Percentiles rank a stretch among this genome's conserved stretches.
Conservation (phyloP, 1,284 basidiomycete genomes). For the Phylloboletellus chloephorus region DNA sequence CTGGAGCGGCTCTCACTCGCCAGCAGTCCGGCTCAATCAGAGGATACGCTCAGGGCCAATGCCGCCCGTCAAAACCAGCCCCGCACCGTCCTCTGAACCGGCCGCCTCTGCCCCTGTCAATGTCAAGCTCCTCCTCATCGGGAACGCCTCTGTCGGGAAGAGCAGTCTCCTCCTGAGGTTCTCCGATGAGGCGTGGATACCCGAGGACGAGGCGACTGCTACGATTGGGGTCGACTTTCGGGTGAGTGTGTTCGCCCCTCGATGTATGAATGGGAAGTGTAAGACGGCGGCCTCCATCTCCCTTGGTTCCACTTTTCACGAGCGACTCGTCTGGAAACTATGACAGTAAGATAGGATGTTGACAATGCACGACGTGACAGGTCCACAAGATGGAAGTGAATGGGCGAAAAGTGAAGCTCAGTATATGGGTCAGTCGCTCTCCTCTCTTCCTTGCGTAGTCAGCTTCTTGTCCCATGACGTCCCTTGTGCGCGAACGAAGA, state of each 20-base stretch:
- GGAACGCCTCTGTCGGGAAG: conserved; percentile 90
- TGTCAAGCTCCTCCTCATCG: conserved; percentile 70
- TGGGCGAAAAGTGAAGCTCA: conserved; percentile 74
- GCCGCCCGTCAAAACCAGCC: conserved; percentile 17
- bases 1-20: conserved; percentile 1
- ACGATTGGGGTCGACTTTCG: conserved; percentile 89
- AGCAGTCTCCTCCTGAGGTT: conserved; percentile 89
- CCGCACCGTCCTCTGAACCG: conserved; percentile 11
- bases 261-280: too few species aligned
- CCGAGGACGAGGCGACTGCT: conserved; percentile 90
- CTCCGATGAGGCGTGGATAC: conserved; percentile 94
- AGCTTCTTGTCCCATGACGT: not conserved
- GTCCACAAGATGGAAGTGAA: conserved; percentile 81
- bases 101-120: conserved; percentile 21
- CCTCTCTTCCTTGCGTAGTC: not conserved
- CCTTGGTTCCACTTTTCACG: too few species aligned
- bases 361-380: conserved; percentile 32
- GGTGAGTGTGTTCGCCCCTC: too few species aligned
- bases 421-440: conserved; percentile 65
- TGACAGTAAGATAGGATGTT: not conserved
- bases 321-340: too few species aligned
- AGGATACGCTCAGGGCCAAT: conserved; percentile 9
- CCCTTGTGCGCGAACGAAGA: not conserved
- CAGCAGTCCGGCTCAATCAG: too few species aligned
- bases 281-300: too few species aligned